Percentiles rank a stretch among this genome's conserved stretches.
phyloP scores from a whole-genome alignment of 352 stramenopile genomes.

The Phytophthora fragariae region DNA sequence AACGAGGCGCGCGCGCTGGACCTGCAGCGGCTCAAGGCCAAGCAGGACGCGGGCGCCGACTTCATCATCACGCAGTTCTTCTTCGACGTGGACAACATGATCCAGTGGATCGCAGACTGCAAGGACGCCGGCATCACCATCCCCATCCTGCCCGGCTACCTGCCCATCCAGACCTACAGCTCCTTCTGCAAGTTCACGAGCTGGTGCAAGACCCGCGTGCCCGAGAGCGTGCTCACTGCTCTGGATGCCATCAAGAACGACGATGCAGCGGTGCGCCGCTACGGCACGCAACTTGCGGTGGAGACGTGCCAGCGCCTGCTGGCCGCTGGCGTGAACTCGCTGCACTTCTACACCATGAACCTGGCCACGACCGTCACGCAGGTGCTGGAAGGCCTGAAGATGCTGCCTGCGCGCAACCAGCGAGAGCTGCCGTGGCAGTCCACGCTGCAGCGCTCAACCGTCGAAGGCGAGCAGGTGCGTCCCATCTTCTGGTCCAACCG shows the following conservation, averaged over 20 bases:
- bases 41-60: slow-evolving; percentile 96
- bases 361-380: slow-evolving; percentile 87
- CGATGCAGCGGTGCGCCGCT: slow-evolving; percentile 92
- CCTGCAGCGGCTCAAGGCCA: slow-evolving; percentile 98
- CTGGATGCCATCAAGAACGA: slow-evolving; percentile 95
- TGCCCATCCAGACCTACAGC: slow-evolving; percentile 93
- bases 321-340: slow-evolving; percentile 69
- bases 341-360: slow-evolving; percentile 98
- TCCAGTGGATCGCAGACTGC: slow-evolving; percentile 96
- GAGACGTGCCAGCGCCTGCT: slow-evolving; percentile 94
- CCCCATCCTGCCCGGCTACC: slow-evolving; percentile 95
- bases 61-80: slow-evolving; percentile 99
- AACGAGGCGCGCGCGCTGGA: slow-evolving; percentile 86
- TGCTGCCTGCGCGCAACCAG: slow-evolving; percentile 69
- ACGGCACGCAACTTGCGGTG: slow-evolving; percentile 94
- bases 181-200: slow-evolving; percentile 98
- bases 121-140: slow-evolving; percentile 93
- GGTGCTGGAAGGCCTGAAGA: slow-evolving; percentile 81
- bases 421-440: slow-evolving; percentile 80
- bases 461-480: slow-evolving; percentile 91
- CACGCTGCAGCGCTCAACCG: slow-evolving; percentile 64
- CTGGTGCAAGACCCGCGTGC: slow-evolving; percentile 98
- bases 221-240: slow-evolving; percentile 77
- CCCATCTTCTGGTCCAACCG: slow-evolving; percentile 99
- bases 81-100: slow-evolving; percentile 97